A percentile compares a stretch with the other conserved stretches of the same genome.
These are phyloP conservation scores for Solanum stenotomum DNA, from an alignment of 257 asterid species.

Conservation along the genomic window DNA sequence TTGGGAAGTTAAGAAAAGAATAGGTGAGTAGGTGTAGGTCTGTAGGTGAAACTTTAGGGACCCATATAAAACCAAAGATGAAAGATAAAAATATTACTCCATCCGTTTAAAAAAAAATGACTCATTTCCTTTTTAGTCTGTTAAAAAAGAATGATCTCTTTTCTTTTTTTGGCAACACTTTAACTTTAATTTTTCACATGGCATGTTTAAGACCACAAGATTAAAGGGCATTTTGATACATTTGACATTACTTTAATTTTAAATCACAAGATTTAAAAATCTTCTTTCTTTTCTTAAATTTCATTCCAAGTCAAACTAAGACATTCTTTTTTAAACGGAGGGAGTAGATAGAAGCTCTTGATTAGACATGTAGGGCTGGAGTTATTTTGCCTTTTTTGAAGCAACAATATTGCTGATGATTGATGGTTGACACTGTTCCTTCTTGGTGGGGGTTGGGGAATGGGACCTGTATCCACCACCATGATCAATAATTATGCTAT, in stretches of 20 bases:
- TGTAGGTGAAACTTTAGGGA: not conserved
- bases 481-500: not conserved
- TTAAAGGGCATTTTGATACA: too few species aligned
- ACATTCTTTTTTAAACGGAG: too few species aligned
- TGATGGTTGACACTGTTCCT: not conserved
- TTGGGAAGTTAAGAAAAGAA: not conserved
- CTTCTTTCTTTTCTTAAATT: too few species aligned
- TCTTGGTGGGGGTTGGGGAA: not conserved
- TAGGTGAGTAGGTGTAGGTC: not conserved
- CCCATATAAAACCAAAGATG: not conserved
- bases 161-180: too few species aligned
- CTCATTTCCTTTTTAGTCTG: too few species aligned
- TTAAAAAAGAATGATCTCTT: too few species aligned
- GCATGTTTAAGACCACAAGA: too few species aligned
- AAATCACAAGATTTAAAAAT: too few species aligned
- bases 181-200: too few species aligned
- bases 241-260: too few species aligned
- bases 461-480: not conserved
- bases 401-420: not conserved
- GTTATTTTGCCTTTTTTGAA: not conserved
- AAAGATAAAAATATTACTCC: not conserved
- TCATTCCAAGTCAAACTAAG: too few species aligned
- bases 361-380: slow-evolving; percentile 1
- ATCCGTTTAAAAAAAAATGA: too few species aligned
- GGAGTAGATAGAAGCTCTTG: not conserved